Evolutionary conservation across 2,329 filamentous ascomycete species (phyloP).

Genomic region (Aschersonia sp.): DNA sequence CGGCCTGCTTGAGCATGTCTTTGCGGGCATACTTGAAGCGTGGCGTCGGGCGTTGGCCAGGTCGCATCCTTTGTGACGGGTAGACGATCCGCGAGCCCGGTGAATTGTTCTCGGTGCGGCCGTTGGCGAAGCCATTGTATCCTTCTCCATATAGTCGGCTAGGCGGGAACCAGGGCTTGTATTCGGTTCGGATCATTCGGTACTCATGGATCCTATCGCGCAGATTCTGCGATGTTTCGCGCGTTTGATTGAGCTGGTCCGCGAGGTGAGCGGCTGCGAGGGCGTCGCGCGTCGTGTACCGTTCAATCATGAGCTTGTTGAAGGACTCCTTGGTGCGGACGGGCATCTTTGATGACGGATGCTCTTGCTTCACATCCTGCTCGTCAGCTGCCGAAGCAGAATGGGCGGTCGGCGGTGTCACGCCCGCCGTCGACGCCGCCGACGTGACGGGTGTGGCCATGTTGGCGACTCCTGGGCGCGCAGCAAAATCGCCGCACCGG

Average conservation of each 20-base stretch:
- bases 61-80: slow-evolving; percentile 59
- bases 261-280: slow-evolving; percentile 37
- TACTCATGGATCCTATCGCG: slow-evolving; percentile 59
- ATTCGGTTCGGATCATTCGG: slow-evolving; percentile 40
- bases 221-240: slow-evolving; percentile 46
- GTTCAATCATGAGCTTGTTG: slow-evolving; percentile 37
- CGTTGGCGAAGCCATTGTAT: slow-evolving; percentile 83
- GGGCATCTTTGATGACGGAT: slow-evolving; percentile 15
- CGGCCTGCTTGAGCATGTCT: slow-evolving; percentile 72
- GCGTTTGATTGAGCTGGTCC: slow-evolving; percentile 35
- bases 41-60: slow-evolving; percentile 62
- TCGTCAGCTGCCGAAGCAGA: slow-evolving; percentile 15
- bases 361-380: slow-evolving; percentile 10
- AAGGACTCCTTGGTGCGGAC: slow-evolving; percentile 43
- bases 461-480: slow-evolving; percentile 15
- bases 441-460: slow-evolving; percentile 32
- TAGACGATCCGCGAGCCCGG: slow-evolving; percentile 59
- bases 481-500: slow-evolving; percentile 22
- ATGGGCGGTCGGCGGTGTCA: slow-evolving; percentile 15
- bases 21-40: slow-evolving; percentile 62
- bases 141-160: slow-evolving; percentile 54
- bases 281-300: slow-evolving; percentile 38
- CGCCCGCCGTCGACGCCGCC: slow-evolving; percentile 17
- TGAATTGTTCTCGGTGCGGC: slow-evolving; percentile 57
- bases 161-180: slow-evolving; percentile 40